Conservation (phyloP, 192 early-diverging fungal genomes). For the Dissophora ornata region DNA sequence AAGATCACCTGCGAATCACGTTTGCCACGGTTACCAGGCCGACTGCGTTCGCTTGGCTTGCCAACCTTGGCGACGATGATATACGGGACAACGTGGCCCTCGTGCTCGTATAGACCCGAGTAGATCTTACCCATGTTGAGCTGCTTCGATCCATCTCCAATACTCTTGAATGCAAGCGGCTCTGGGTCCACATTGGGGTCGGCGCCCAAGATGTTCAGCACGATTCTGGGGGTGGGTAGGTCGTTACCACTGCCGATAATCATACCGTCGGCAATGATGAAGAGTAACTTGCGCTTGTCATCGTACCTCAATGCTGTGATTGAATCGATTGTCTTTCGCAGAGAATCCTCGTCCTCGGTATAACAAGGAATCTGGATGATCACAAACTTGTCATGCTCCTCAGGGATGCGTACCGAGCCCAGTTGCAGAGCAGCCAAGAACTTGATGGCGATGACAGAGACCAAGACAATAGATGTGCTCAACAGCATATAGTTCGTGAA, state of each 20-base stretch:
- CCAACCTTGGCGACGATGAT: conserved; percentile 96
- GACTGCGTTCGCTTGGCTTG: conserved; percentile 81
- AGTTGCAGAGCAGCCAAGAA: conserved; percentile 86
- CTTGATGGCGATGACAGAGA: conserved; percentile 83
- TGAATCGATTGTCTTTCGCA: conserved; percentile 87
- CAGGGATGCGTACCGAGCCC: conserved; percentile 74
- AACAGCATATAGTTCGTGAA: conserved; percentile 90
- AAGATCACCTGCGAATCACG: conserved; percentile 97
- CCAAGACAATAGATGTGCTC: conserved; percentile 79
- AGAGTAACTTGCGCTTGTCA: conserved; percentile 88
- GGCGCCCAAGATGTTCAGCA: conserved; percentile 90
- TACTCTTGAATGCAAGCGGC: conserved; percentile 81
- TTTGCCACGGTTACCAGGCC: conserved; percentile 97
- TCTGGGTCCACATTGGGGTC: conserved; percentile 82
- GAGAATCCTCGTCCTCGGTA: conserved; percentile 89
- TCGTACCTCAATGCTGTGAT: conserved; percentile 82
- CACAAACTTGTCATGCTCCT: conserved; percentile 95
- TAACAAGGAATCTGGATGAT: conserved; percentile 97
- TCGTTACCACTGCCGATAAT: conserved; percentile 98
- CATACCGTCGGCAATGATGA: conserved; percentile 91
- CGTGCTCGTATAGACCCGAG: conserved; percentile 91
- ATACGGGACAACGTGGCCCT: conserved; percentile 91
- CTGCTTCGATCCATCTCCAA: conserved; percentile 92
- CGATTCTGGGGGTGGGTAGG: conserved; percentile 94
- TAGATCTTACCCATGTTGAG: conserved; percentile 97